phyloP scores from a whole-genome alignment of 495 filamentous ascomycete species.

The Tuber indicum region DNA sequence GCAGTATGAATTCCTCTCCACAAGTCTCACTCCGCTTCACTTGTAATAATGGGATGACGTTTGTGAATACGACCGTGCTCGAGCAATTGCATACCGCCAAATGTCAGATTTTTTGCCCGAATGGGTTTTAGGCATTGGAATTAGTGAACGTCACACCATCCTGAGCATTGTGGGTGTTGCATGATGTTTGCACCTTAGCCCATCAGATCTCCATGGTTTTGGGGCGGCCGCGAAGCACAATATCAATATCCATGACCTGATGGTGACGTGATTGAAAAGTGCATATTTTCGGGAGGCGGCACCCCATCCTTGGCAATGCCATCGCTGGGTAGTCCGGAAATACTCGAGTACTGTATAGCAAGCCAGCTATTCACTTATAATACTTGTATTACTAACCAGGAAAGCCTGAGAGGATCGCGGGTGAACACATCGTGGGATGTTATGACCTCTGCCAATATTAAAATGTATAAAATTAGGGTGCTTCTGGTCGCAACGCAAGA shows the following conservation, averaged over 20 bases:
- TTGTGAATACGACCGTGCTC: background rate
- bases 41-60: background rate
- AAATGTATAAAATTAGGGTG: no score
- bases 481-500: no score
- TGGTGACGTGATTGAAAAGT: background rate
- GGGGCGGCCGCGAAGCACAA: background rate
- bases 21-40: background rate
- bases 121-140: background rate
- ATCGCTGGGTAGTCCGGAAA: no score
- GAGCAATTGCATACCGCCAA: background rate
- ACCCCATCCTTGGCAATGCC: background rate
- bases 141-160: background rate
- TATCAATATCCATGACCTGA: background rate
- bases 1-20: background rate
- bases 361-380: no score
- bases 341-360: no score
- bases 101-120: background rate
- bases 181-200: background rate
- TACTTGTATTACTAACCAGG: no score
- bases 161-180: background rate
- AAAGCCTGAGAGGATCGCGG: no score
- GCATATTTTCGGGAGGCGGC: background rate
- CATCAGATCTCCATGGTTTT: background rate
- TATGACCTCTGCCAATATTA: no score
- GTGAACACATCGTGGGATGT: no score